phyloP scores from a whole-genome alignment of 78 protist genomes.

The Dictyostelium firmibasis region DNA sequence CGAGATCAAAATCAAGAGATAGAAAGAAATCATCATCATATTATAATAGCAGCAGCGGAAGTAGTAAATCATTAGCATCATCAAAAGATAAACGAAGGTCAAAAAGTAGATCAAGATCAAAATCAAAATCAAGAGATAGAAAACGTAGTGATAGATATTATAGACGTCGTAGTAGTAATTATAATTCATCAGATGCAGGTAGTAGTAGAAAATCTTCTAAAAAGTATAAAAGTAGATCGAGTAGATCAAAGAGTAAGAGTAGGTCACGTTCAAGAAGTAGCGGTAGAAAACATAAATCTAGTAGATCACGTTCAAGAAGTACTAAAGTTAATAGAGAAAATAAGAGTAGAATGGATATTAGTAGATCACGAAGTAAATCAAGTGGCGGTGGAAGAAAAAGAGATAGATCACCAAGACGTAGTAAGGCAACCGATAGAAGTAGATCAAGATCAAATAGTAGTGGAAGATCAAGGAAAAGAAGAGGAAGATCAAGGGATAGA shows the following conservation, averaged over 20 bases:
- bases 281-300: not conserved
- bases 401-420: not conserved
- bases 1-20: constrained; percentile 20
- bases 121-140: constrained; percentile 4
- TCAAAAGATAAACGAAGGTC: not conserved
- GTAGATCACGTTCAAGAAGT: constrained; percentile 1
- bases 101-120: not conserved
- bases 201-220: not conserved
- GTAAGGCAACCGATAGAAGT: not conserved
- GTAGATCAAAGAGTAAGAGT: not conserved
- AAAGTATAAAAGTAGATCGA: not conserved
- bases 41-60: not conserved
- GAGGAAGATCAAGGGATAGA: constrained; percentile 1
- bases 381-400: not conserved
- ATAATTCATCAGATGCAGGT: not conserved
- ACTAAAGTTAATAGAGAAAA: not conserved
- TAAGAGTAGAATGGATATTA: not conserved
- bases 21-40: constrained; percentile 18
- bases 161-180: not conserved
- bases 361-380: not conserved
- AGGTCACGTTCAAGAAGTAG: constrained; percentile 9
- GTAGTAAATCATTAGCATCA: too few relatives aligned
- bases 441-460: not conserved
- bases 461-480: constrained; percentile 13
- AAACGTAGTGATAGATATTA: not conserved